Evolutionary conservation across 805 yeast species (phyloP).

Genomic region (Metschnikowia corniflorae): DNA sequence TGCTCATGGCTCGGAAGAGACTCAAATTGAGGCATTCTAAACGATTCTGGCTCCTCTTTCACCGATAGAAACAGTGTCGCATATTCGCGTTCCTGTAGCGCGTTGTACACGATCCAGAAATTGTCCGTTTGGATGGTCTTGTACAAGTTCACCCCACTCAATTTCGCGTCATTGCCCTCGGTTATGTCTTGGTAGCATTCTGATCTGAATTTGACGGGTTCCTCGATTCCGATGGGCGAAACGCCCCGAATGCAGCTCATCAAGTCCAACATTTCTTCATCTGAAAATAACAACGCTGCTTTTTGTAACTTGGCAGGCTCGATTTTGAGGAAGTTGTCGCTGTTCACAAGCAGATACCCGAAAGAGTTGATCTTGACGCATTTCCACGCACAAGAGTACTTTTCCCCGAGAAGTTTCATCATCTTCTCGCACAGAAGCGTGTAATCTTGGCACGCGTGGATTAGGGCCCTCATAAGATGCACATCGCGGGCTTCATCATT

Average conservation of each 20-base stretch:
- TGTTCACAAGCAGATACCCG: slow-evolving; percentile 16
- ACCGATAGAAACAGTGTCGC: too few relatives aligned
- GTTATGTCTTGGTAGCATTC: slow-evolving; percentile 10
- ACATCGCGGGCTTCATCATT: slow-evolving; percentile 2
- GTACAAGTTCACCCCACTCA: slow-evolving; percentile 13
- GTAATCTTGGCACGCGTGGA: background rate
- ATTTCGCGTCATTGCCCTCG: slow-evolving; percentile 10
- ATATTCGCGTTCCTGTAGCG: slow-evolving; percentile 12
- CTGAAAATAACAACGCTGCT: slow-evolving; percentile 10
- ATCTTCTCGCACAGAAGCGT: slow-evolving; percentile 2
- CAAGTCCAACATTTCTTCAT: slow-evolving; percentile 12
- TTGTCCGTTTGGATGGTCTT: slow-evolving; percentile 19
- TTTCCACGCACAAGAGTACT: background rate
- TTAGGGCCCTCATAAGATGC: slow-evolving; percentile 1
- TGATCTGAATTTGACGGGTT: slow-evolving; percentile 1
- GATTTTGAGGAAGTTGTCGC: background rate
- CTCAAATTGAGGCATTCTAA: too few relatives aligned
- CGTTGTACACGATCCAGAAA: slow-evolving; percentile 16
- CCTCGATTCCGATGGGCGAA: slow-evolving; percentile 2
- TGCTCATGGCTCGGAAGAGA: too few relatives aligned
- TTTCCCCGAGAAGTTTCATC: slow-evolving; percentile 1
- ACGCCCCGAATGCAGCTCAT: slow-evolving; percentile 8
- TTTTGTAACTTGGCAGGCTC: slow-evolving; percentile 1
- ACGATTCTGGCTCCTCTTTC: too few relatives aligned
- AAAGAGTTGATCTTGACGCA: background rate